A percentile compares a stretch with the other conserved stretches of the same genome.
phyloP scores from a whole-genome alignment of 1,284 basidiomycete genomes.

The Ceratobasidium sp. region DNA sequence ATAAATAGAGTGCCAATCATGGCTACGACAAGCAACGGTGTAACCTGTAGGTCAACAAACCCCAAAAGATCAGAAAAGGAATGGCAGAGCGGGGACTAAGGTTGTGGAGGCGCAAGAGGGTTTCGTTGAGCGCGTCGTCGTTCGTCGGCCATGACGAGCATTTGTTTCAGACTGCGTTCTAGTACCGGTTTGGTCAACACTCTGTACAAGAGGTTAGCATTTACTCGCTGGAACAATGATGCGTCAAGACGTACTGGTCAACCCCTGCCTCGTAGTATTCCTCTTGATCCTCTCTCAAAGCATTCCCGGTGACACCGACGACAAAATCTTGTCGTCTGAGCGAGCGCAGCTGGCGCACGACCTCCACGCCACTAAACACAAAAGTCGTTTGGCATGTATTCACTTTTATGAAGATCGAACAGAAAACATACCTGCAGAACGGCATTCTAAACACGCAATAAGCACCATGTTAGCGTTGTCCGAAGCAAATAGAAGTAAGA shows the following conservation, averaged over 20 bases:
- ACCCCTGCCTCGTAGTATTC: constrained; percentile 83
- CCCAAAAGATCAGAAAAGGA: too few relatives aligned
- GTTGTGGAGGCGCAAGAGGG: not conserved
- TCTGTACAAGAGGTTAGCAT: constrained; percentile 53
- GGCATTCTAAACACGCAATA: constrained; percentile 26
- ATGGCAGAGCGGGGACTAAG: too few relatives aligned
- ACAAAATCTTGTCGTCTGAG: constrained; percentile 79
- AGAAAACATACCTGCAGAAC: constrained; percentile 19
- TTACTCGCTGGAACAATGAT: not conserved
- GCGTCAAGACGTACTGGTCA: constrained; percentile 68
- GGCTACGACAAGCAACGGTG: too few relatives aligned
- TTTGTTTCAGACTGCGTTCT: constrained; percentile 68
- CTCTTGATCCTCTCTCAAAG: constrained; percentile 73
- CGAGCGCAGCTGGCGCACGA: constrained; percentile 73
- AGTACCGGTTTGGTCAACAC: constrained; percentile 78
- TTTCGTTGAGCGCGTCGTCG: constrained; percentile 54
- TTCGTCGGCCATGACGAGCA: constrained; percentile 67
- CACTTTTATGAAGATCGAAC: not conserved
- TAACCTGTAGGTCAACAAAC: too few relatives aligned
- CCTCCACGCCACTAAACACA: constrained; percentile 68
- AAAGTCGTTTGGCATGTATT: constrained; percentile 20
- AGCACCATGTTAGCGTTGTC: constrained; percentile 5
- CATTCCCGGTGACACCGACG: constrained; percentile 67
- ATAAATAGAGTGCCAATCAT: too few relatives aligned
- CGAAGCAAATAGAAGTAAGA: not conserved